Evolutionary conservation across 2,329 filamentous ascomycete species (phyloP).

Genomic region (Cladophialophora yegresii): DNA sequence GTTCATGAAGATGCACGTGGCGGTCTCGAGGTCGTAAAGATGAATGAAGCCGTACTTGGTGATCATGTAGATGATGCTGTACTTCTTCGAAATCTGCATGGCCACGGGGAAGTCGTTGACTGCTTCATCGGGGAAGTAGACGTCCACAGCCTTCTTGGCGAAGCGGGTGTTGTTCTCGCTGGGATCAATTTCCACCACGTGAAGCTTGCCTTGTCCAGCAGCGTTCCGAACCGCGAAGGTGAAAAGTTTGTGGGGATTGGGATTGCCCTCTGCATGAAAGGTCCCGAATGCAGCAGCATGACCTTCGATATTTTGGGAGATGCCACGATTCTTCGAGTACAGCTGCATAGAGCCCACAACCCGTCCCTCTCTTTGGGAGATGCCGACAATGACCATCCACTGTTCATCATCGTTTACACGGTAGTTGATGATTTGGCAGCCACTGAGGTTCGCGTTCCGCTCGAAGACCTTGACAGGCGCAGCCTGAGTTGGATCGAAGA

Average conservation of each 20-base stretch:
- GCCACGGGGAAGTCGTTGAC: constrained; percentile 97
- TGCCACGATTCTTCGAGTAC: constrained; percentile 91
- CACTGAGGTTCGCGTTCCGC: constrained; percentile 82
- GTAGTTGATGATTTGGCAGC: constrained; percentile 99
- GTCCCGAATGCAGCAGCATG: constrained; percentile 94
- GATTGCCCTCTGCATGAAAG: constrained; percentile 81
- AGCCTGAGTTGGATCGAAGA: constrained; percentile 79
- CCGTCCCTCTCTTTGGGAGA: constrained; percentile 87
- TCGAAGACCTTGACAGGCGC: constrained; percentile 90
- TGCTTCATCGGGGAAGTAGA: constrained; percentile 95
- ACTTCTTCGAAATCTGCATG: constrained; percentile 95
- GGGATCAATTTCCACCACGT: constrained; percentile 97
- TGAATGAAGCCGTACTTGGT: constrained; percentile 99
- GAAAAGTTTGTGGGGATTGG: constrained; percentile 91
- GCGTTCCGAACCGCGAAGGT: constrained; percentile 91
- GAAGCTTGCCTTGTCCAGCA: constrained; percentile 80
- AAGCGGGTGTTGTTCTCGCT: constrained; percentile 84
- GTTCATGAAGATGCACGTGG: constrained; percentile 98
- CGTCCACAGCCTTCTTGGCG: constrained; percentile 93
- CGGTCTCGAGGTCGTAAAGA: constrained; percentile 95
- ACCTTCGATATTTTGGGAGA: constrained; percentile 97
- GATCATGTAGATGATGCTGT: constrained; percentile 94
- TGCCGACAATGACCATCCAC: constrained; percentile 98
- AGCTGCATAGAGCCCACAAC: constrained; percentile 97
- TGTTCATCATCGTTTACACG: constrained; percentile 92